A percentile compares a stretch with the other conserved stretches of the same genome.
phyloP scores from a whole-genome alignment of 2,329 filamentous ascomycete species.

The Cercospora berteroae region DNA sequence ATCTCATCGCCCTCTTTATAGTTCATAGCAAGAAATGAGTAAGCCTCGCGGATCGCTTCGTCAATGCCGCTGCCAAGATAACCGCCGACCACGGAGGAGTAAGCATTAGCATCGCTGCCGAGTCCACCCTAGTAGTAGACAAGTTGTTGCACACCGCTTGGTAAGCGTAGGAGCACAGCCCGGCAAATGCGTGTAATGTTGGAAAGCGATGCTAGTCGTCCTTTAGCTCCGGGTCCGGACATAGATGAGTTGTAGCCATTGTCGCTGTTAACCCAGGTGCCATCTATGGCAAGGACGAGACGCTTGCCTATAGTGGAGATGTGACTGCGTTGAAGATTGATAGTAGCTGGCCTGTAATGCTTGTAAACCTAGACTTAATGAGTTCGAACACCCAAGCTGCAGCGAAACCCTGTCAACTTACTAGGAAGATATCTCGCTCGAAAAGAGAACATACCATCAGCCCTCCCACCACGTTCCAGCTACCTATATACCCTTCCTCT shows the following conservation, averaged over 20 bases:
- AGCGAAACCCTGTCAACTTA: not conserved
- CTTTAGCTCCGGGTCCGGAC: slow-evolving; percentile 10
- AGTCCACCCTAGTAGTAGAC: slow-evolving; percentile 35
- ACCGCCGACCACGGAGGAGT: slow-evolving; percentile 25
- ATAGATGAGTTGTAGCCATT: slow-evolving; percentile 17
- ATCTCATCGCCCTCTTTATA: slow-evolving; percentile 48
- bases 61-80: slow-evolving; percentile 33
- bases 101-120: slow-evolving; percentile 24
- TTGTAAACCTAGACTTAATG: not conserved
- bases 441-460: not conserved
- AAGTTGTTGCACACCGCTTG: slow-evolving; percentile 27
- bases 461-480: not conserved
- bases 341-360: not conserved
- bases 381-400: not conserved
- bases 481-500: not conserved
- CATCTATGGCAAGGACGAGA: slow-evolving; percentile 27
- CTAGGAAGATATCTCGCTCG: not conserved
- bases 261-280: slow-evolving; percentile 24
- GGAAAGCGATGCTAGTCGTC: slow-evolving; percentile 20
- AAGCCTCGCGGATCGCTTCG: slow-evolving; percentile 57
- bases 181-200: slow-evolving; percentile 32
- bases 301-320: slow-evolving; percentile 14
- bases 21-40: slow-evolving; percentile 61
- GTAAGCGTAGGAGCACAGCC: slow-evolving; percentile 25
- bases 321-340: not conserved